A percentile compares a stretch with the other conserved stretches of the same genome.
Evolutionary conservation across 2,329 filamentous ascomycete species (phyloP).

Genomic region (Nigrograna mackinnonii): DNA sequence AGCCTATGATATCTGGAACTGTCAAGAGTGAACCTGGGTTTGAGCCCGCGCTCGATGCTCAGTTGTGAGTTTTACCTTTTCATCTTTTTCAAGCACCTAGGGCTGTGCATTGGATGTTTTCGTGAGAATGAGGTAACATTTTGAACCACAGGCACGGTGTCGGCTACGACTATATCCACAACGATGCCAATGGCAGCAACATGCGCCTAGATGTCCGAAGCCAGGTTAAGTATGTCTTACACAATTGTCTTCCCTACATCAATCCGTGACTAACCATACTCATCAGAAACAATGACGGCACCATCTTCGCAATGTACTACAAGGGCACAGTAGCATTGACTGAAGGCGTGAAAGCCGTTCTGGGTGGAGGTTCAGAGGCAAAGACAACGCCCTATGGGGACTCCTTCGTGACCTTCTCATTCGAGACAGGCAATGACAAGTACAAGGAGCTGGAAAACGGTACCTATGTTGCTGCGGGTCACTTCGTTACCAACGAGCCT

Average conservation of each 20-base stretch:
- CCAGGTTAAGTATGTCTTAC: constrained; percentile 24
- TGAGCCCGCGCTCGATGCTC: constrained; percentile 28
- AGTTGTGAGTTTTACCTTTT: constrained; percentile 16
- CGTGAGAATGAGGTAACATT: background rate
- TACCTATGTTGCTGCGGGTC: constrained; percentile 31
- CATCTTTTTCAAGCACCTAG: background rate
- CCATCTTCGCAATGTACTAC: constrained; percentile 36
- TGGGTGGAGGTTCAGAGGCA: constrained; percentile 21
- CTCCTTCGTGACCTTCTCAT: constrained; percentile 31
- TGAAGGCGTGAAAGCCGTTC: constrained; percentile 22
- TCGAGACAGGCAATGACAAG: constrained; percentile 30
- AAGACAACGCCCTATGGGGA: constrained; percentile 33
- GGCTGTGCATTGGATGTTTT: too few species aligned
- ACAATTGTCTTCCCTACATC: background rate
- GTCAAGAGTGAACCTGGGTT: constrained; percentile 34
- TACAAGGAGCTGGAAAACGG: constrained; percentile 34
- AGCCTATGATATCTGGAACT: constrained; percentile 31
- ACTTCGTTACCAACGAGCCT: constrained; percentile 24
- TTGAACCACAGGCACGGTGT: constrained; percentile 23
- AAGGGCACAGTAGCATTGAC: constrained; percentile 31
- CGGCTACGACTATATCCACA: constrained; percentile 37
- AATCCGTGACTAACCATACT: background rate
- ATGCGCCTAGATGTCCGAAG: constrained; percentile 33
- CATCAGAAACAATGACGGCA: constrained; percentile 19
- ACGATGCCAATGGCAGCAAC: constrained; percentile 24